phyloP scores from a whole-genome alignment of 2,329 filamentous ascomycete genomes.

The Fusarium pilosicola region DNA sequence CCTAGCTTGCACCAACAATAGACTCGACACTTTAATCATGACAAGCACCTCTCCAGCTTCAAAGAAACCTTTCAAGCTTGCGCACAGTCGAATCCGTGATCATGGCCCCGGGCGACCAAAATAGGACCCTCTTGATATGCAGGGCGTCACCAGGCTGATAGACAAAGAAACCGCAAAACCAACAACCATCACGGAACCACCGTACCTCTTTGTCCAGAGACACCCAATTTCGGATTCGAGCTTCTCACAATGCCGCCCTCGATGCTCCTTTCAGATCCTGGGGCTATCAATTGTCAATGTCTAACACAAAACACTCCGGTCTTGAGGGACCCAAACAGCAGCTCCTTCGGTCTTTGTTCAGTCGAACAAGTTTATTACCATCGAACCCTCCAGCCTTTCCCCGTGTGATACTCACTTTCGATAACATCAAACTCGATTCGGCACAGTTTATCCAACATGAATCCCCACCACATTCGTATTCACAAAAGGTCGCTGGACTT shows the following conservation, averaged over 20 bases:
- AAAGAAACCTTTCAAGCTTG: constrained; percentile 20
- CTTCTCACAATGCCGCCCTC: constrained; percentile 22
- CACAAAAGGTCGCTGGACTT: background rate
- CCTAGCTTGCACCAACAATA: constrained; percentile 31
- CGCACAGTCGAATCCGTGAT: background rate
- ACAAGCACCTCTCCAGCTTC: constrained; percentile 4
- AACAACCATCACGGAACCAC: constrained; percentile 14
- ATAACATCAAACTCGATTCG: background rate
- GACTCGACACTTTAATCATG: constrained; percentile 8
- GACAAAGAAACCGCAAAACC: constrained; percentile 34
- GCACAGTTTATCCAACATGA: constrained; percentile 14
- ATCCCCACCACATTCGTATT: background rate
- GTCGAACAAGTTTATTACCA: constrained; percentile 37
- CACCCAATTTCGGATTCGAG: constrained; percentile 15
- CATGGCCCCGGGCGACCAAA: constrained; percentile 8
- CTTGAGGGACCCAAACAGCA: background rate
- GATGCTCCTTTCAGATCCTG: constrained; percentile 1
- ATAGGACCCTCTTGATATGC: constrained; percentile 3
- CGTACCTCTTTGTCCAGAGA: constrained; percentile 21
- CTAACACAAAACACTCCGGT: background rate
- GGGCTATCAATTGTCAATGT: background rate
- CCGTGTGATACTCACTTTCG: background rate
- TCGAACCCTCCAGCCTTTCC: background rate
- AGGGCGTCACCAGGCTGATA: background rate
- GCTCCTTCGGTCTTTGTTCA: constrained; percentile 31